phyloP scores from a whole-genome alignment of 2,329 filamentous ascomycete species.

The Rutstroemia sp. region DNA sequence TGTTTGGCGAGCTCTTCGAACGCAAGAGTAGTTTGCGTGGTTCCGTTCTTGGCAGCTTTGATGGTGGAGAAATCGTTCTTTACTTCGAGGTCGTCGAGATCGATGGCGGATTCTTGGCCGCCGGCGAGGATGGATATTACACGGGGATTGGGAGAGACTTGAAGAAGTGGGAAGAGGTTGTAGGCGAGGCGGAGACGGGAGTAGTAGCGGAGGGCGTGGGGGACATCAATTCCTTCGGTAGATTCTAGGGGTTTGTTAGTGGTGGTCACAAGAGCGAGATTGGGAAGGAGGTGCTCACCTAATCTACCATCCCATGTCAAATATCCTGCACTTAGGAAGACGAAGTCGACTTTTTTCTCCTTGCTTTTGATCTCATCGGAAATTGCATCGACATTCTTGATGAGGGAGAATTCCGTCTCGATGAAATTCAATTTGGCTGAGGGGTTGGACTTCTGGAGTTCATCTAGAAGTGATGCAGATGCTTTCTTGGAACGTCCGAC shows the following conservation, averaged over 20 bases:
- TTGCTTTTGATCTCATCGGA: conserved; percentile 38
- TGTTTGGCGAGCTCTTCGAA: conserved; percentile 41
- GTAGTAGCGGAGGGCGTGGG: conserved; percentile 47
- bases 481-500: conserved; percentile 38
- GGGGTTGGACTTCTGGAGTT: conserved; percentile 37
- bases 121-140: conserved; percentile 48
- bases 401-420: conserved; percentile 40
- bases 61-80: conserved; percentile 30
- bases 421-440: conserved; percentile 41
- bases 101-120: conserved; percentile 43
- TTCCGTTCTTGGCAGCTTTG: conserved; percentile 38
- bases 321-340: conserved; percentile 39
- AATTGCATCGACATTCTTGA: conserved; percentile 43
- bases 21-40: conserved; percentile 43
- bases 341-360: conserved; percentile 39
- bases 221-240: conserved; percentile 46
- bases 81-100: conserved; percentile 37
- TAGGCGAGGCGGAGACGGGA: conserved; percentile 47
- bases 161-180: conserved; percentile 50
- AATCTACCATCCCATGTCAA: conserved; percentile 25
- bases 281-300: conserved; percentile 13
- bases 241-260: conserved; percentile 37
- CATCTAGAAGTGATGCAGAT: conserved; percentile 30
- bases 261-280: too few species aligned
- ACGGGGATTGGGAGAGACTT: conserved; percentile 36